Percentiles rank a stretch among this genome's conserved stretches.
Evolutionary conservation across 176 grass and related monocot genomes (phyloP).

Genomic region (Chloris gayana): DNA sequence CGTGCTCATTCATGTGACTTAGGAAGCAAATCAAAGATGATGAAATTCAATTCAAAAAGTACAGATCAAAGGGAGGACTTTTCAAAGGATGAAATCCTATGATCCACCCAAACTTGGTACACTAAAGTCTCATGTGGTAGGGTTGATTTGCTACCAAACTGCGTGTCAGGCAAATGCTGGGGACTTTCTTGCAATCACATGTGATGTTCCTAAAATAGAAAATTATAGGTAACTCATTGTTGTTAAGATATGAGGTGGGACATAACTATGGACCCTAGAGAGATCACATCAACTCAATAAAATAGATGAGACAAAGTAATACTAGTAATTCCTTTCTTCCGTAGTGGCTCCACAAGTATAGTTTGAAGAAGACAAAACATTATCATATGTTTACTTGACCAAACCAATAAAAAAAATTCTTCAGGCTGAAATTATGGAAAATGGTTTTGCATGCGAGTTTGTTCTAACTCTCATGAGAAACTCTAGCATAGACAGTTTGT

Average conservation of each 20-base stretch:
- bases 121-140: conserved; percentile 11
- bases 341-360: too few relatives aligned
- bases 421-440: neutral
- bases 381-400: too few relatives aligned
- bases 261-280: neutral
- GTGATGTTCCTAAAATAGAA: conserved; percentile 16
- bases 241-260: neutral
- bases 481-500: too few relatives aligned
- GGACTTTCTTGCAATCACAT: conserved; percentile 31
- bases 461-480: neutral
- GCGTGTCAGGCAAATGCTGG: neutral
- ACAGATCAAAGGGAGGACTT: conserved; percentile 1
- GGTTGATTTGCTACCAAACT: conserved; percentile 22
- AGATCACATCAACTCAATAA: neutral
- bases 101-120: conserved; percentile 53
- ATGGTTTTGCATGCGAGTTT: neutral
- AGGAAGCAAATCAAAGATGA: conserved; percentile 2
- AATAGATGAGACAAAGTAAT: neutral
- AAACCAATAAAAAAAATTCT: too few relatives aligned
- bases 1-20: neutral
- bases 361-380: accelerated
- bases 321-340: neutral
- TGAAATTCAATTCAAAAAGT: neutral
- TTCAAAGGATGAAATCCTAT: conserved; percentile 23
- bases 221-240: neutral